Evolutionary conservation across 495 filamentous ascomycete species (phyloP), one percentile per base, ranked within the genome.

Genomic region (Hamigera avellanea): DNA sequence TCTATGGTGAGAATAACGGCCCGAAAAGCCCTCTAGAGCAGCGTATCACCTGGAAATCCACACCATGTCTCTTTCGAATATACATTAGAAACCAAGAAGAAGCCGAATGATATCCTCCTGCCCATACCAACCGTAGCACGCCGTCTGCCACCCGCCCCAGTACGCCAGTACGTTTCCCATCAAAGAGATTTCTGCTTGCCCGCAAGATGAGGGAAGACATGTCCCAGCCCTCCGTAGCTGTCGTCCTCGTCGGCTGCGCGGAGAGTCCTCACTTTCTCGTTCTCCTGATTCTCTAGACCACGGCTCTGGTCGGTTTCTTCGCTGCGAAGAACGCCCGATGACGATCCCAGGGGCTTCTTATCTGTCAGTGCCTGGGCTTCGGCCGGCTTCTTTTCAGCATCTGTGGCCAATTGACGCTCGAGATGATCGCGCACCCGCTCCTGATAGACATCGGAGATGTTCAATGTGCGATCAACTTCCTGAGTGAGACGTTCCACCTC

Each of bases 401-500:
- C 31, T 7, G 4, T 16, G 8, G 8, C 10, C 21, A 12, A 8
- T 13, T 34, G 35, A 17, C 48, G 37, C 2, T 48, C 54, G 27
- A 75, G 41, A 17, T 57, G 46, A 29, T 60, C 47, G 19, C 57
- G 54, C 5, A 72, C 54, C 27, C 59, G 49, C 19, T 61, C 43
- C 25, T 60, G 44, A 45, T 74, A 70, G 10, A 61, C 55, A 35
- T 62, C 56, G 6, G 67, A 64, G 14, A 75, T 40, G 7, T 56
- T 59, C 32, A 78, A 47, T 12, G 66, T 62, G 29, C 58, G 58
- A 37, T 74, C 72, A 15, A 78, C 49, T 36, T 76, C 72, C 31
- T 57, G 50, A 1, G 73, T 70, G 12, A 78, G 45, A 12, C 66
- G 64, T 7, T 66, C 61, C 19, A 78, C 64, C 45, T 76, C 70